These are phyloP conservation scores for Paratinospora sagittata DNA, from an alignment of 164 flowering plant species.

Conservation along the genomic window DNA sequence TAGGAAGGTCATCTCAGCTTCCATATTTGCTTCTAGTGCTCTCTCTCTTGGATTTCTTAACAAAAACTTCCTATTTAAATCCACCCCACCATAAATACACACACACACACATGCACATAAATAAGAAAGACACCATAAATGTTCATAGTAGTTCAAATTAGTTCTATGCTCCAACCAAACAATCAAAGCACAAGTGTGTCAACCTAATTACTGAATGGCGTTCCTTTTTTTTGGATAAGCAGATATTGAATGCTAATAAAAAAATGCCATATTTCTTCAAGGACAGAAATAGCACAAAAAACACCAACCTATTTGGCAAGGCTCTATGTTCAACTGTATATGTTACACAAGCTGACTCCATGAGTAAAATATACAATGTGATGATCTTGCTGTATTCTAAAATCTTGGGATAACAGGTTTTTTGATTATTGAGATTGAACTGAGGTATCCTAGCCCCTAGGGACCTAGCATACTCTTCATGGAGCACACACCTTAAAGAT, in stretches of 20 bases:
- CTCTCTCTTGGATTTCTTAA: not conserved
- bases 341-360: too few species aligned
- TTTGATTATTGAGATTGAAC: too few species aligned
- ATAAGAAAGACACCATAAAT: too few species aligned
- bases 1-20: not conserved
- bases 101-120: not conserved
- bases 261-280: not conserved
- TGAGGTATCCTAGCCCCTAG: too few species aligned
- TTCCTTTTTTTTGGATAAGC: not conserved
- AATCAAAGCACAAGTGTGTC: not conserved
- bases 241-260: not conserved
- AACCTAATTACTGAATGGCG: not conserved
- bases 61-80: not conserved
- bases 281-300: not conserved
- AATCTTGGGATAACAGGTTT: too few species aligned
- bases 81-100: not conserved
- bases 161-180: not conserved
- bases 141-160: not conserved
- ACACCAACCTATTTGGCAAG: not conserved
- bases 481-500: not conserved
- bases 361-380: not conserved
- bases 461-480: not conserved
- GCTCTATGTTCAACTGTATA: not conserved
- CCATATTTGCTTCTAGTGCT: not conserved
- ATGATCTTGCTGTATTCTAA: too few species aligned